Base-by-base conservation (phyloP, 1,284 basidiomycete genomes). In the Ganoderma meredithae region DNA sequence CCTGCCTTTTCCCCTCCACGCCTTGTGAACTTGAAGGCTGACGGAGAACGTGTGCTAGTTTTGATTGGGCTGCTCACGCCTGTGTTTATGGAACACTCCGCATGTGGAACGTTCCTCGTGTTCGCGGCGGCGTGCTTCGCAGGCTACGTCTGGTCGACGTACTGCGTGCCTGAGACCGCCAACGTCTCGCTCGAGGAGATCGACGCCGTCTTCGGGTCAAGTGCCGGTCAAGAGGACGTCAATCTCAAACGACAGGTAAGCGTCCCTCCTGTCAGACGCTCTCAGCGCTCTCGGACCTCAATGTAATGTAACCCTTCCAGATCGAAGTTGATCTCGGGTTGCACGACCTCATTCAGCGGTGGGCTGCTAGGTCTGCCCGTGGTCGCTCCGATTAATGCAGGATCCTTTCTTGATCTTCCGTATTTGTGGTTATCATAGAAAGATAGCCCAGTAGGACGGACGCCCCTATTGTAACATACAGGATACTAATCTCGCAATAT, bases 51-150 rank as follows among this genome's bases (percentile, higher is more conserved):
- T 22, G 3, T 15, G 19, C 5, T 67, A 94, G 94, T 95, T 78
- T 81, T 95, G 71, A 91, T 96, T 72, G 93, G 93, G 10, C 84
- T 95, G 63, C 79, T 94, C 56, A 95, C 94, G 9, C 95, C 95
- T 1, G 83, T 88, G 62, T 79, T 94, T 71, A 85, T 95, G 76
- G 85, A 88, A 63, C 75, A 80, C 8, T 92, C 91, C 0, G 79
- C 91, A 10, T 91, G 90, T 13, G 83, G 83, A 1, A 92, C 93
- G 19, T 95, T 94, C 75, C 80, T 87, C 63, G 81, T 87, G 36
- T 94, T 95, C 76, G 83, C 89, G 0, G 74, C 81, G 17, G 88
- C 92, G 3, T 94, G 91, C 74, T 84, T 88, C 68, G 68, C 83
- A 2, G 90, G 87, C 0, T 90, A 90, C 72, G 73, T 91, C 59